These are phyloP conservation scores for Lolium multiflorum DNA, from an alignment of 176 grass and related monocot genomes.

Conservation along the genomic window DNA sequence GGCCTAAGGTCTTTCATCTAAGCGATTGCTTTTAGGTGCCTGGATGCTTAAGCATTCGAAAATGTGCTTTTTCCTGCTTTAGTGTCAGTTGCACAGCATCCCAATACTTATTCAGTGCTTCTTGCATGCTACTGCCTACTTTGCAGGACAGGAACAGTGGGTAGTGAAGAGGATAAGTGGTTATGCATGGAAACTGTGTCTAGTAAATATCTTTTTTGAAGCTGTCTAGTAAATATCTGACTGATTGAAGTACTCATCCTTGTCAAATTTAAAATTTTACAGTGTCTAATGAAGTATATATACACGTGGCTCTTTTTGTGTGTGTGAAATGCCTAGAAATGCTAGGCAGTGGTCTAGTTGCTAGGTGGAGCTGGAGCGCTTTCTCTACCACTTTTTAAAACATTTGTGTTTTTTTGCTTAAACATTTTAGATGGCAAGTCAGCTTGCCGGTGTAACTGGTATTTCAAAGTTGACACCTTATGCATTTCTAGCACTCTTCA, in stretches of 20 bases:
- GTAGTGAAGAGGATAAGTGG: conserved; percentile 1
- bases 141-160: not conserved
- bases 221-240: conserved; percentile 4
- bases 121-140: not conserved
- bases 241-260: not conserved
- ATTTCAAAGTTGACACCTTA: too few species aligned
- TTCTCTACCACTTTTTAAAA: too few species aligned
- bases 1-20: not conserved
- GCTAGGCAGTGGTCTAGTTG: too few species aligned
- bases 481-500: not conserved
- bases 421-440: too few species aligned
- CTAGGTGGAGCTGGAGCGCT: too few species aligned
- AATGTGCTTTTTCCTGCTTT: not conserved
- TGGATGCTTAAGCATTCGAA: not conserved
- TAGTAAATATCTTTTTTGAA: too few species aligned
- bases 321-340: too few species aligned
- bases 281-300: conserved; percentile 6
- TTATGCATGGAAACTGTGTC: not conserved
- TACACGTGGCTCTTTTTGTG: not conserved
- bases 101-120: conserved; percentile 5
- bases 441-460: too few species aligned
- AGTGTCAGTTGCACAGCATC: too few species aligned
- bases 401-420: too few species aligned
- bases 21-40: not conserved
- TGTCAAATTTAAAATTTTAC: not conserved